Conservation (phyloP, 2,329 filamentous ascomycete species). For the Knoxdaviesia proteae region DNA sequence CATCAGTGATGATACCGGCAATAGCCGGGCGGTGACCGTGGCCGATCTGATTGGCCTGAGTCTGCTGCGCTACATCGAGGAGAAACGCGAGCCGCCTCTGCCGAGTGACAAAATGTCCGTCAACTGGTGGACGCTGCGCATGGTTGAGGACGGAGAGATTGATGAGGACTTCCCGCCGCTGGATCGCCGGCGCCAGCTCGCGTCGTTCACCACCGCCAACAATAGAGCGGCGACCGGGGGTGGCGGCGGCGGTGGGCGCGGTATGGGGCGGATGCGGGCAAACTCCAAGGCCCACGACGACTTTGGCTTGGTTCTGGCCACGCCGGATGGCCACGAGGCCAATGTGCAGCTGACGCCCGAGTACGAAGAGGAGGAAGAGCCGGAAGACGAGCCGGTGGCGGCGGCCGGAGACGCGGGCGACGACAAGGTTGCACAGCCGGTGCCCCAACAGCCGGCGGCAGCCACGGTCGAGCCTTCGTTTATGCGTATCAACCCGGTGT, state of each 20-base stretch:
- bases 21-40: slow-evolving; percentile 44
- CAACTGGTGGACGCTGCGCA: slow-evolving; percentile 64
- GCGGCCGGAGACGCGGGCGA: slow-evolving; percentile 9
- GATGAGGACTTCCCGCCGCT: slow-evolving; percentile 71
- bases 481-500: slow-evolving; percentile 27
- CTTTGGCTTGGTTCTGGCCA: slow-evolving; percentile 59
- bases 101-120: slow-evolving; percentile 48
- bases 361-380: slow-evolving; percentile 31
- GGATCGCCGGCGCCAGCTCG: slow-evolving; percentile 52
- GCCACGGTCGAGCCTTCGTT: slow-evolving; percentile 6
- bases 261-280: slow-evolving; percentile 34
- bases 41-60: slow-evolving; percentile 66
- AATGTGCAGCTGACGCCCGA: slow-evolving; percentile 50
- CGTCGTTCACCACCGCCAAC: slow-evolving; percentile 63
- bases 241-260: slow-evolving; percentile 40
- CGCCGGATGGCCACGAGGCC: slow-evolving; percentile 42
- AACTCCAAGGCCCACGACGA: slow-evolving; percentile 65
- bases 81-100: slow-evolving; percentile 49
- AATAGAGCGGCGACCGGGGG: slow-evolving; percentile 28
- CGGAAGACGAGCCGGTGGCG: slow-evolving; percentile 9
- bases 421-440: slow-evolving; percentile 13
- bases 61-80: slow-evolving; percentile 58
- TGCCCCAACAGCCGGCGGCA: slow-evolving; percentile 17
- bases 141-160: slow-evolving; percentile 70
- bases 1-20: slow-evolving; percentile 44